These are phyloP conservation scores for Penicillium taxi DNA, from an alignment of 495 filamentous ascomycete genomes.

Conservation along the genomic window DNA sequence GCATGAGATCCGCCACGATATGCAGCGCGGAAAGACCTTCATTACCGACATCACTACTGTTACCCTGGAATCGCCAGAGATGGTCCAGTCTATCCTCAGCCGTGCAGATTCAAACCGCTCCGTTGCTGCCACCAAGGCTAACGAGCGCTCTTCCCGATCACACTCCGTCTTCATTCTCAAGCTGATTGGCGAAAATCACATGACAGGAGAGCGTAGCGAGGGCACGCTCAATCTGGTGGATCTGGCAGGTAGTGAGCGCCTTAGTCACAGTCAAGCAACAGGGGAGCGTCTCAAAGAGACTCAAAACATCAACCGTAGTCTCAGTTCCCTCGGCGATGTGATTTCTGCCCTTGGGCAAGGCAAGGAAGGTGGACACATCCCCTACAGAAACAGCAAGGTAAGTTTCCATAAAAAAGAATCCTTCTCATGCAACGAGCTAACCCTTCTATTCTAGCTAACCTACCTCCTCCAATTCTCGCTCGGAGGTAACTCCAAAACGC, in stretches of 20 bases:
- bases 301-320: slow-evolving; percentile 91
- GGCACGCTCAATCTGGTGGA: slow-evolving; percentile 96
- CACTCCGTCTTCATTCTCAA: slow-evolving; percentile 96
- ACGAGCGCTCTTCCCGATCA: slow-evolving; percentile 85
- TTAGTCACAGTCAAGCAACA: slow-evolving; percentile 74
- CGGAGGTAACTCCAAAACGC: slow-evolving; percentile 90
- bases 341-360: slow-evolving; percentile 84
- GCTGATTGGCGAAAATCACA: slow-evolving; percentile 69
- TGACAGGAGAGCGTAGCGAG: slow-evolving; percentile 77
- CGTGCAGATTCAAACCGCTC: slow-evolving; percentile 76
- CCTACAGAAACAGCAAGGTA: slow-evolving; percentile 93
- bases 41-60: slow-evolving; percentile 81
- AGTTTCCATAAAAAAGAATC: slow-evolving; percentile 6
- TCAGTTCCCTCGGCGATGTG: slow-evolving; percentile 90
- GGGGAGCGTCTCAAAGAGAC: slow-evolving; percentile 88
- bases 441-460: slow-evolving; percentile 55
- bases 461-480: slow-evolving; percentile 93
- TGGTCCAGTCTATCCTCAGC: slow-evolving; percentile 69
- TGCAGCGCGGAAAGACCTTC: slow-evolving; percentile 67
- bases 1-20: slow-evolving; percentile 87
- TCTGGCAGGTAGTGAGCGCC: slow-evolving; percentile 83
- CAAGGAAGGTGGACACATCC: slow-evolving; percentile 77
- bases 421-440: slow-evolving; percentile 1
- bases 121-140: slow-evolving; percentile 92
- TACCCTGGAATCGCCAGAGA: slow-evolving; percentile 63